Percentiles rank a stretch among this genome's conserved stretches.
Evolutionary conservation across 805 yeast genomes (phyloP).

Genomic region (Lachancea lanzarotensis): DNA sequence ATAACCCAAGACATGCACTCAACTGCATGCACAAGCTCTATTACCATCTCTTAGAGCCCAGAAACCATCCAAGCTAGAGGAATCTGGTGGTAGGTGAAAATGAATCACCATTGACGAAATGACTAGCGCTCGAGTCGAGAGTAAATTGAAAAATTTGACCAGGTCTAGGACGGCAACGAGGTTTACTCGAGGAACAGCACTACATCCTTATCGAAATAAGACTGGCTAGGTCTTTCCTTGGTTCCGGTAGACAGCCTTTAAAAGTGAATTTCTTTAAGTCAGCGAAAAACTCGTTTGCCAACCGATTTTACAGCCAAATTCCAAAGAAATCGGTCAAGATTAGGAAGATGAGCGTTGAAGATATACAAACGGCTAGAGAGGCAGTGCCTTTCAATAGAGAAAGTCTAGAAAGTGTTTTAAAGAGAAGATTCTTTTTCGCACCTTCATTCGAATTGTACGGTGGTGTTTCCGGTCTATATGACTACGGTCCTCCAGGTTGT

Average conservation of each 20-base stretch:
- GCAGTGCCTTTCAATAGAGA: conserved; percentile 66
- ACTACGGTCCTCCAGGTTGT: conserved; percentile 99
- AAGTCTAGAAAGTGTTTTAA: conserved; percentile 78
- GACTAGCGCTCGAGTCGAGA: background rate
- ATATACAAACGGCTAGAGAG: conserved; percentile 26
- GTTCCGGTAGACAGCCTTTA: conserved; percentile 3
- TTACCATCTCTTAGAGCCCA: too few species aligned
- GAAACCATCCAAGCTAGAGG: background rate
- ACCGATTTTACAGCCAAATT: conserved; percentile 26
- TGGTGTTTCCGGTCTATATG: conserved; percentile 96
- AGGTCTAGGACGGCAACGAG: background rate
- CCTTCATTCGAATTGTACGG: conserved; percentile 98
- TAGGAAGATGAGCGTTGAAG: conserved; percentile 30
- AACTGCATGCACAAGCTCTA: too few species aligned
- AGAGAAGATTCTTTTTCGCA: conserved; percentile 94
- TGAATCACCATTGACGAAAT: background rate
- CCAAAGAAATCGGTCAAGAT: conserved; percentile 25
- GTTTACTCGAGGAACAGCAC: background rate
- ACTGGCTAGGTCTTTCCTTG: background rate
- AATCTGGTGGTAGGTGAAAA: background rate
- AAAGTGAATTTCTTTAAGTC: conserved; percentile 20
- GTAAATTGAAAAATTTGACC: conserved; percentile 1
- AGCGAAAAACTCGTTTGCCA: conserved; percentile 10
- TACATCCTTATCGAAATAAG: background rate
- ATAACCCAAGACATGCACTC: too few species aligned